A percentile compares a stretch with the other conserved stretches of the same genome.
Conservation (phyloP, 75 land plant genomes). For the Isoetes taiwanensis region DNA sequence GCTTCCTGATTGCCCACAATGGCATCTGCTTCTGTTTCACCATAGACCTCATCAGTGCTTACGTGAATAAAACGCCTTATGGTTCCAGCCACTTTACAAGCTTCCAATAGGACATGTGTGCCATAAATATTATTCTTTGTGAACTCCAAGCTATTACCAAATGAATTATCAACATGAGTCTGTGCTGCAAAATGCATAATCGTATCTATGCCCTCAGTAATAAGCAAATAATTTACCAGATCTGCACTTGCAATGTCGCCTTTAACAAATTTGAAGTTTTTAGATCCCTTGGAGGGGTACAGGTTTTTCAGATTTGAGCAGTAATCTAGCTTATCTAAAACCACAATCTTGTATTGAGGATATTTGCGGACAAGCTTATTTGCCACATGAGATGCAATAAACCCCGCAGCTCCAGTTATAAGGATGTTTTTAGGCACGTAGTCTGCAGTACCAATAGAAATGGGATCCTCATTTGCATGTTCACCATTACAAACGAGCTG, state of each 20-base stretch:
- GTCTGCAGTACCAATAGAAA: too few relatives aligned
- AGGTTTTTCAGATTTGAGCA: constrained; percentile 68
- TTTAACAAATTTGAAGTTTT: constrained; percentile 63
- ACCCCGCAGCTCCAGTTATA: constrained; percentile 70
- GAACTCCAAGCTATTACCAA: constrained; percentile 67
- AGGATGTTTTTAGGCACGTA: constrained; percentile 57
- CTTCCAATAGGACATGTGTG: constrained; percentile 65
- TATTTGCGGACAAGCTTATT: constrained; percentile 48
- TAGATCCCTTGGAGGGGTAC: constrained; percentile 28
- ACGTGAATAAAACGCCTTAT: constrained; percentile 62
- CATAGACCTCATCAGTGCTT: constrained; percentile 67
- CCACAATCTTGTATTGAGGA: constrained; percentile 65
- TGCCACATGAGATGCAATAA: constrained; percentile 64
- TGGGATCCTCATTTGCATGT: too few relatives aligned
- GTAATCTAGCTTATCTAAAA: constrained; percentile 68
- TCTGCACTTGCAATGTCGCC: constrained; percentile 66
- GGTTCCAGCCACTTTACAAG: constrained; percentile 52
- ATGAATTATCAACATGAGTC: constrained; percentile 69
- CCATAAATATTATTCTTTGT: constrained; percentile 71
- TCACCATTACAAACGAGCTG: too few relatives aligned
- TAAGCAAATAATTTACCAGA: constrained; percentile 57
- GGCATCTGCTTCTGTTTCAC: constrained; percentile 59
- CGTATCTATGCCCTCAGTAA: constrained; percentile 61
- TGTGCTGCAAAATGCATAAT: constrained; percentile 80
- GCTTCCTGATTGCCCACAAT: constrained; percentile 63